Base-by-base conservation (phyloP, 768 basidiomycete genomes). In the Mycena pura region DNA sequence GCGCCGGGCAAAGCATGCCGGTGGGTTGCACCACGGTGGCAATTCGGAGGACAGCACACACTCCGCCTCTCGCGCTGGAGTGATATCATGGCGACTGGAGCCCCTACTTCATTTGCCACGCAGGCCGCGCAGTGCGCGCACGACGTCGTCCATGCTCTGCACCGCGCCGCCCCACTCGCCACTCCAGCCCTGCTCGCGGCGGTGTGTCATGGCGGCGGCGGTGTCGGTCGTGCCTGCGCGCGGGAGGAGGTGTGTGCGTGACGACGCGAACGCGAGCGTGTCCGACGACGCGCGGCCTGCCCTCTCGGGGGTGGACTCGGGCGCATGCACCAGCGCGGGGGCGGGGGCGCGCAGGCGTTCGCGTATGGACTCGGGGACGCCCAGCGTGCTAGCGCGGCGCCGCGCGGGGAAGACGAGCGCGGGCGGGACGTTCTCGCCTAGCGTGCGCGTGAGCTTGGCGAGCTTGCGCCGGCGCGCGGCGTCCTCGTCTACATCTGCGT, bases 381-480 rank as follows among this genome's bases (percentile, higher is more conserved):
- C 41, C 3, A 57, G 48, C 2, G 44, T 57, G 50, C 61, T 63
- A 17, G 61, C 61, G 43, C 61, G 61, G 14, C 54, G 47, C 5
- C 55, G 61, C 6, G 47, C 24, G 25, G 34, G 43, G 50, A 63
- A 63, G 43, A 82, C 72, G 36, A 83, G 76, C 57, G 79, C 79
- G 3, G 75, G 55, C 19, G 81, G 81, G 32, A 82, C 72, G 54
- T 73, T 74, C 68, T 83, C 82, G 52, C 81, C 81, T 6, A 82
- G 74, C 50, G 78, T 78, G 41, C 80, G 80, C 13, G 69, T 63
- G 51, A 82, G 75, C 70, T 82, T 82, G 22, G 78, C 80, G 73
- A 82, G 75, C 38, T 74, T 75, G 63, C 70, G 75, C 46, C 80
- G 69, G n/a, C 79, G 76, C 28, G 15, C 15, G 11, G 32, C 10